These are phyloP conservation scores for Dioscorea cayenensis DNA, from an alignment of 116 monocot genomes.

Conservation along the genomic window DNA sequence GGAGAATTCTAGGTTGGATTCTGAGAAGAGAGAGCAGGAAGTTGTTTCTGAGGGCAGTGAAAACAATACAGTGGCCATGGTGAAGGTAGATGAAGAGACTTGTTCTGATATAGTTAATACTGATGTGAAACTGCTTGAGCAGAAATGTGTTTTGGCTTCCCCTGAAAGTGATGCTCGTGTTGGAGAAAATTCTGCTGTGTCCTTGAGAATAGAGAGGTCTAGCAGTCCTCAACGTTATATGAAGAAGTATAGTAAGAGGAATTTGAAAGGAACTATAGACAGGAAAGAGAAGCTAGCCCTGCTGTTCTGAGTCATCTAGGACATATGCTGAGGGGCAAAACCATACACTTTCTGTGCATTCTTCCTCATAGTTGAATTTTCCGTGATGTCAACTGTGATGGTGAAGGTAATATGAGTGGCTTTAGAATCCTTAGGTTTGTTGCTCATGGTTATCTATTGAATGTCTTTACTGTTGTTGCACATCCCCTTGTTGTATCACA, in stretches of 20 bases:
- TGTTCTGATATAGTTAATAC: constrained; percentile 15
- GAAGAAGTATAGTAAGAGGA: constrained; percentile 37
- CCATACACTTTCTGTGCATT: not conserved
- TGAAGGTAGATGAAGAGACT: constrained; percentile 13
- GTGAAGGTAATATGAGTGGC: not conserved
- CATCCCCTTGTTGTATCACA: no score
- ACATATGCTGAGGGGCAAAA: not conserved
- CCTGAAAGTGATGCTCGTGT: not conserved
- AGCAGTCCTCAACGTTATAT: constrained; percentile 25
- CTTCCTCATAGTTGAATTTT: not conserved
- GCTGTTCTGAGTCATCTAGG: not conserved
- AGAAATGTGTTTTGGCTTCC: constrained; percentile 8
- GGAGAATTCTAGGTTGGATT: constrained; percentile 1
- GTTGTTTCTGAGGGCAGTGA: constrained; percentile 2
- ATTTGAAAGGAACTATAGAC: constrained; percentile 4
- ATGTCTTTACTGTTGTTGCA: no score
- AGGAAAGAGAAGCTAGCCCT: not conserved
- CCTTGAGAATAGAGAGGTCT: not conserved
- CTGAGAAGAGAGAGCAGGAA: not conserved
- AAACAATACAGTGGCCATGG: constrained; percentile 1
- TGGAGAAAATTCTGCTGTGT: not conserved
- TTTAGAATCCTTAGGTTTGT: not conserved
- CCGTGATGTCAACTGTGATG: not conserved
- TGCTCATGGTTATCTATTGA: no score
- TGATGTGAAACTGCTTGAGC: not conserved